Evolutionary conservation across 768 basidiomycete genomes (phyloP), one percentile per base, ranked within the genome.

Genomic region (Lentinula raphanica): DNA sequence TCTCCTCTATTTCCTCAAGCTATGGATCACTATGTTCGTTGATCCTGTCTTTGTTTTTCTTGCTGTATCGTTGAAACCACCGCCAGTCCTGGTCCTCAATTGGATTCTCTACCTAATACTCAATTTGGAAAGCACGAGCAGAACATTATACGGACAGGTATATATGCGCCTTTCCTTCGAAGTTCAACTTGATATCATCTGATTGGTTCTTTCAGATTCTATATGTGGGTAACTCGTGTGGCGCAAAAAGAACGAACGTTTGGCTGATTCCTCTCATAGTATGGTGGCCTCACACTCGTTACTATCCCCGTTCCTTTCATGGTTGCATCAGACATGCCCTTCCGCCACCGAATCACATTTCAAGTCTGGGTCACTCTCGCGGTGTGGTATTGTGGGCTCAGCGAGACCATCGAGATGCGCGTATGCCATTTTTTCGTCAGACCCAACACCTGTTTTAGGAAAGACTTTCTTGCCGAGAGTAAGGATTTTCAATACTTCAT

Each of bases 391-490:
- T 69, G 68, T 58, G 56, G 56, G 3, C n/a, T 63, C 15, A 38
- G 40, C 7, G 60, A 63, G 49, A 38, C 58, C n/a, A 56, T 63
- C 3, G 29, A 59, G 31, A 63, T 58, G 45, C 32, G 54, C 2
- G 40, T 54, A 8, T 63, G 63, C 35, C 11, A 39, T 19, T 63
- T 63, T 45, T 63, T 59, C 42, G 27, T 17, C 9, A 28, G 39
- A 46, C 15, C 63, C 5, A 40, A 51, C 17, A 29, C 27, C 23
- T 63, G 63, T 55, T 31, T 45, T 32, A 51, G 54, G 9, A 65
- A 65, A 59, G 68, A 69, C 42, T 69, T 69, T 49, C 60, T 69
- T 28, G 63, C 62, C 3, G 62, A 63, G 59, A 62, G 66, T 66
- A 29, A 36, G 62, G 58, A 29, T 4, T 21, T 1, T 38, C 25